Percentiles rank a stretch among this genome's conserved stretches.
phyloP scores from a whole-genome alignment of 1,284 basidiomycete genomes.

The Dichomitus squalens region DNA sequence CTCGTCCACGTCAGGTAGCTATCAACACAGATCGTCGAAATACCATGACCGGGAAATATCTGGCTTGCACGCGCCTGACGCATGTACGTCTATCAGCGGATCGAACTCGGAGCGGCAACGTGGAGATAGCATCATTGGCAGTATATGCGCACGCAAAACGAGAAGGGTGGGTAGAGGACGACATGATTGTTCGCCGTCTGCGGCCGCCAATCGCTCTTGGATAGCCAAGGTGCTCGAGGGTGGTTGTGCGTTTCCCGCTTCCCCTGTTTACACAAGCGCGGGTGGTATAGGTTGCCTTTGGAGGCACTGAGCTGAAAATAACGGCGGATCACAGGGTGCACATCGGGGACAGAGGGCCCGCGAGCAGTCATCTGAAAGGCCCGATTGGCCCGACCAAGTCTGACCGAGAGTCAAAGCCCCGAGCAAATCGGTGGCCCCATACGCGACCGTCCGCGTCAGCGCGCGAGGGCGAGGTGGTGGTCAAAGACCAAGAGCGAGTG shows the following conservation, averaged over 20 bases:
- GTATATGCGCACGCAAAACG: not conserved
- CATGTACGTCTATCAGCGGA: not conserved
- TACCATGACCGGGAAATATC: too few relatives aligned
- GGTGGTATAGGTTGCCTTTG: not conserved
- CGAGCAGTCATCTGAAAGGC: not conserved
- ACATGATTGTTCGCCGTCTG: not conserved
- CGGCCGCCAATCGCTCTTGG: not conserved
- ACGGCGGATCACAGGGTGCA: conserved; percentile 7
- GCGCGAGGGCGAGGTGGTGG: conserved; percentile 17
- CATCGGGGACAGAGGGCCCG: not conserved
- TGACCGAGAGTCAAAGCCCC: not conserved
- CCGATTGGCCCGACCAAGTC: conserved; percentile 5
- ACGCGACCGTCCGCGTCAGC: not conserved
- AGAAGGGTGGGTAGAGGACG: not conserved
- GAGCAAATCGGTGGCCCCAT: not conserved
- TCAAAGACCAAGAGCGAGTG: not conserved
- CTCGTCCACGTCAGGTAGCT: not conserved
- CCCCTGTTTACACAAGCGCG: not conserved
- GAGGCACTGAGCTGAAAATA: conserved; percentile 5
- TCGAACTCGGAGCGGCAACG: not conserved
- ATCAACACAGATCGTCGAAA: not conserved
- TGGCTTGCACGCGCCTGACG: not conserved
- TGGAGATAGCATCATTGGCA: not conserved
- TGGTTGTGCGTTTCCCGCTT: not conserved
- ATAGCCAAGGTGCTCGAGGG: not conserved